Percentiles rank a stretch among this genome's conserved stretches.
Evolutionary conservation across 441 rosid species (phyloP).

Genomic region (Jatropha multifida): DNA sequence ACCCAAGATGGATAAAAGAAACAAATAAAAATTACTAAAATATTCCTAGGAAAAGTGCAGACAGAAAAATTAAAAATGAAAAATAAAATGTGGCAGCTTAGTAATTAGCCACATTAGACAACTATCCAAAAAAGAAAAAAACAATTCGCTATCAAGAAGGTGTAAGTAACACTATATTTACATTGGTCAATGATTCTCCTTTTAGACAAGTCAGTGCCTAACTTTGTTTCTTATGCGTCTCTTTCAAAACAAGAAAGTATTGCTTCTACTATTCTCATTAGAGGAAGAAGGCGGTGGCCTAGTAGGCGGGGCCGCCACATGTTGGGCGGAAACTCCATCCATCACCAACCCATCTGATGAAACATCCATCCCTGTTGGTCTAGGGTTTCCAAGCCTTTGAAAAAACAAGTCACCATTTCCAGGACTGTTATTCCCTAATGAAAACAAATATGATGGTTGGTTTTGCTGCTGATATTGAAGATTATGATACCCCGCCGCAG

Average conservation of each 20-base stretch:
- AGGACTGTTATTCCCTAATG: slow-evolving; percentile 24
- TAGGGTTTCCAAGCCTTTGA: slow-evolving; percentile 16
- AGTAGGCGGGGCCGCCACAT: neutral
- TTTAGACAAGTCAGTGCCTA: slow-evolving; percentile 50
- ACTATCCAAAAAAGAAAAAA: neutral
- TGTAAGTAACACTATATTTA: slow-evolving; percentile 25
- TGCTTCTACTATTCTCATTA: slow-evolving; percentile 33
- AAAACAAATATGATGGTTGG: slow-evolving; percentile 36
- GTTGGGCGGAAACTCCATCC: neutral
- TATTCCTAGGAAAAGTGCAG: slow-evolving; percentile 4
- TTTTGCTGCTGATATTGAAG: slow-evolving; percentile 33
- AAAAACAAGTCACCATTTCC: slow-evolving; percentile 10
- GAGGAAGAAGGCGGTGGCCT: slow-evolving; percentile 11
- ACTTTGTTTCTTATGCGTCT: slow-evolving; percentile 34
- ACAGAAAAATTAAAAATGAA: neutral
- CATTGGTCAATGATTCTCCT: slow-evolving; percentile 30
- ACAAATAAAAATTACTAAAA: neutral
- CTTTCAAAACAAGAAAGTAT: slow-evolving; percentile 41
- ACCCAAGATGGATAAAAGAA: neutral
- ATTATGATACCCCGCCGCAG: slow-evolving; percentile 25
- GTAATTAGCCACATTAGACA: neutral
- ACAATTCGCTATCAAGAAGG: slow-evolving; percentile 4
- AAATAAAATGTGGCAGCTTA: neutral
- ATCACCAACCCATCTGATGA: neutral
- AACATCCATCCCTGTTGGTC: neutral